Evolutionary conservation across 140 eudicot genomes (phyloP).

Genomic region (Eryngium alpinum): DNA sequence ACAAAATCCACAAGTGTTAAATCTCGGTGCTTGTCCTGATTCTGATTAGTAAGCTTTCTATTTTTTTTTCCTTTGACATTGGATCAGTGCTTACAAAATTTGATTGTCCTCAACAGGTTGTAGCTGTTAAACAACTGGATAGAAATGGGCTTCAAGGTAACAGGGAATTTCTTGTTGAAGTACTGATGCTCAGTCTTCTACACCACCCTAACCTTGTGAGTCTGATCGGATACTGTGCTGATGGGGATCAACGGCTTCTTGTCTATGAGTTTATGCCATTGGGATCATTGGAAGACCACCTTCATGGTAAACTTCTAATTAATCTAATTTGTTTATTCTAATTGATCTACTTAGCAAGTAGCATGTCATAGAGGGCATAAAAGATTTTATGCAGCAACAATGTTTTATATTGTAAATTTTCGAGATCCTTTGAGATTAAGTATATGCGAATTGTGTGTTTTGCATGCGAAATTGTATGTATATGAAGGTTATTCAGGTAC

Average conservation of each 20-base stretch:
- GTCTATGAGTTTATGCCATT: constrained; percentile 90
- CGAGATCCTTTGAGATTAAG: too few relatives aligned
- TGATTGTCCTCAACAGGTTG: constrained; percentile 37
- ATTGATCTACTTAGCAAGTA: not conserved
- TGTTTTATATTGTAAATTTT: not conserved
- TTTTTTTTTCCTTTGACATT: not conserved
- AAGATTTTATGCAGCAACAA: not conserved
- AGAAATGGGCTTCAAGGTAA: constrained; percentile 97
- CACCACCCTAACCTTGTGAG: constrained; percentile 82
- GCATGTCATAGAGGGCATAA: not conserved
- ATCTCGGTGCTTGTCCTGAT: not conserved
- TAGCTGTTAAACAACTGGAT: constrained; percentile 88
- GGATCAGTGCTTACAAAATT: not conserved
- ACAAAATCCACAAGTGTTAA: too few relatives aligned
- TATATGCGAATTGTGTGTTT: too few relatives aligned
- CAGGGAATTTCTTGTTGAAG: constrained; percentile 90
- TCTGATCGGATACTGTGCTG: constrained; percentile 89
- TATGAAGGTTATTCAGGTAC: too few relatives aligned
- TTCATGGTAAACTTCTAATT: constrained; percentile 52
- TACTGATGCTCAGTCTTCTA: constrained; percentile 92
- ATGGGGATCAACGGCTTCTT: constrained; percentile 94
- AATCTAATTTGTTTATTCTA: not conserved
- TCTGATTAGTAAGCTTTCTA: not conserved
- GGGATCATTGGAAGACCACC: constrained; percentile 95
- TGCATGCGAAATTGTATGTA: too few relatives aligned